A percentile compares a stretch with the other conserved stretches of the same genome.
phyloP scores from a whole-genome alignment of 2,329 filamentous ascomycete genomes.

The Diaporthe batatas region DNA sequence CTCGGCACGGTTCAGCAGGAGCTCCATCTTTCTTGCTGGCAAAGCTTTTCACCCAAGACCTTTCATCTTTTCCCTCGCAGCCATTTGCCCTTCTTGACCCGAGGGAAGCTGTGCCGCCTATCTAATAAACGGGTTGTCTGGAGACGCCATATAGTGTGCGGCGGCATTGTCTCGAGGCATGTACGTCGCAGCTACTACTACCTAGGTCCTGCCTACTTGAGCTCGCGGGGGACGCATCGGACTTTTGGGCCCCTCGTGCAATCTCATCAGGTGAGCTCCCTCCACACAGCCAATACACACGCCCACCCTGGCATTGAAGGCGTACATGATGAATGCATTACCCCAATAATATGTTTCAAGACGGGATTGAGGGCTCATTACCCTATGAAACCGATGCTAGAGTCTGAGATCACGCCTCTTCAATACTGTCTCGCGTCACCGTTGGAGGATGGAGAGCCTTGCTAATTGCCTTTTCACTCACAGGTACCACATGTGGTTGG shows the following conservation, averaged over 20 bases:
- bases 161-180: too few species aligned
- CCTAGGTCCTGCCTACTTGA: too few species aligned
- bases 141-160: neutral
- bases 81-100: neutral
- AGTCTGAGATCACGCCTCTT: slow-evolving; percentile 36
- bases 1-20: neutral
- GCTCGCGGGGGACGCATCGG: neutral
- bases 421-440: neutral
- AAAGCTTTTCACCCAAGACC: neutral
- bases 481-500: neutral
- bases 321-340: slow-evolving; percentile 45
- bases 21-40: slow-evolving; percentile 19
- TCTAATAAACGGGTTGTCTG: neutral
- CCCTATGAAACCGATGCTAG: slow-evolving; percentile 51
- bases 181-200: too few species aligned
- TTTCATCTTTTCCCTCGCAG: neutral
- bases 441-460: neutral
- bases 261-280: slow-evolving; percentile 5
- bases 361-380: slow-evolving; percentile 52
- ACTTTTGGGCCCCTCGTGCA: neutral
- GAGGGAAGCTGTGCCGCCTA: neutral
- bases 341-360: slow-evolving; percentile 54
- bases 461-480: neutral
- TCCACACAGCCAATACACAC: neutral
- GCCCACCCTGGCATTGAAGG: neutral